Conservation (phyloP, 805 yeast genomes). For the Hanseniaspora lindneri region DNA sequence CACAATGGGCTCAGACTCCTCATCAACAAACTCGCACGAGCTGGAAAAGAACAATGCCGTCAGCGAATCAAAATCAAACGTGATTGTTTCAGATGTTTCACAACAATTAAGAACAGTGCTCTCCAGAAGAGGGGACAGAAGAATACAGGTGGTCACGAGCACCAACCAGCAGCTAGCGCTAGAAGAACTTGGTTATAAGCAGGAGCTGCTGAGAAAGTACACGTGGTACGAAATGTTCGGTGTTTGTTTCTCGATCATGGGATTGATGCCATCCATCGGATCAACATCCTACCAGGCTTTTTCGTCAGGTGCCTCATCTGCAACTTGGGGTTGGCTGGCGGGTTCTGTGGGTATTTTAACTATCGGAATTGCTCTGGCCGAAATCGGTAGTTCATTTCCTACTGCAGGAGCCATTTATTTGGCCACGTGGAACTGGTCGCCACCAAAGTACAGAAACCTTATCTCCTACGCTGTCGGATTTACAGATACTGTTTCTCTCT, state of each 20-base stretch:
- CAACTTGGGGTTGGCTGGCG: conserved; percentile 60
- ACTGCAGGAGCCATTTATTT: conserved; percentile 61
- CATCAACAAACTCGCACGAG: background rate
- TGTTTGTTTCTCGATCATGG: conserved; percentile 57
- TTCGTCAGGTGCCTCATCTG: conserved; percentile 44
- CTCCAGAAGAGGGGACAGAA: conserved; percentile 20
- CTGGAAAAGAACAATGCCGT: background rate
- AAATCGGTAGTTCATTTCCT: conserved; percentile 52
- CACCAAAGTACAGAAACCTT: conserved; percentile 36
- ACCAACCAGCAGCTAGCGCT: conserved; percentile 19
- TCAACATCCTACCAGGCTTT: conserved; percentile 28
- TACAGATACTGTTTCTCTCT: conserved; percentile 52
- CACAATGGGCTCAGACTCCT: background rate
- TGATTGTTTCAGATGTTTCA: conserved; percentile 1
- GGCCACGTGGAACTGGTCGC: conserved; percentile 53
- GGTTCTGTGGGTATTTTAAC: conserved; percentile 42
- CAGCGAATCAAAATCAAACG: background rate
- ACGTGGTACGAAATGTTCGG: conserved; percentile 53
- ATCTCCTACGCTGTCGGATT: conserved; percentile 51
- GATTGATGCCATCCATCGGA: conserved; percentile 49
- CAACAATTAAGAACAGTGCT: conserved; percentile 18
- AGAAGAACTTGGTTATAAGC: conserved; percentile 48
- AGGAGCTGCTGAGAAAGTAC: conserved; percentile 50
- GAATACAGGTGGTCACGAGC: conserved; percentile 19
- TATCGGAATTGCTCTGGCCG: conserved; percentile 48